Conservation (phyloP, 169 alveolate species). For the Babesia bigemina region DNA sequence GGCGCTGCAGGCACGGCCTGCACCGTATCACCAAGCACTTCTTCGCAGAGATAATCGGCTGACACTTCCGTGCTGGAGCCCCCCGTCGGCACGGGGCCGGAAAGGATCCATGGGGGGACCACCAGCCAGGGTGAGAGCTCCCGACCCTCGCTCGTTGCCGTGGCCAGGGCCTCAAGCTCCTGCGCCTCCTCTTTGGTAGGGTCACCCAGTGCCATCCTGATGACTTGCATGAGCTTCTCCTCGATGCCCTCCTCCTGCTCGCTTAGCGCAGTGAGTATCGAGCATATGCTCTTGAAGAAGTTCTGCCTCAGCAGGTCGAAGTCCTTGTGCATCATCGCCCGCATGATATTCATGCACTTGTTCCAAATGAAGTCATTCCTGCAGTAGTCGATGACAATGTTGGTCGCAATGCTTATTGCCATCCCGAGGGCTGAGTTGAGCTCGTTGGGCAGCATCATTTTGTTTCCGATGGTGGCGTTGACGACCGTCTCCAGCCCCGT, state of each 20-base stretch:
- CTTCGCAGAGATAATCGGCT: not conserved
- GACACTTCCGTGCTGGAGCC: not conserved
- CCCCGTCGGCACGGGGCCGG: not conserved
- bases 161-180: constrained; percentile 4
- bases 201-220: constrained; percentile 28
- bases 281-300: constrained; percentile 35
- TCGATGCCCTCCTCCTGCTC: constrained; percentile 16
- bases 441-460: constrained; percentile 24
- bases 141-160: not conserved
- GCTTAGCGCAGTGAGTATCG: not conserved
- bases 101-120: constrained; percentile 27
- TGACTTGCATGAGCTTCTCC: constrained; percentile 21
- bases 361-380: constrained; percentile 7
- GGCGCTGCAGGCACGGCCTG: not conserved
- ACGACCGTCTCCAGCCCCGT: constrained; percentile 26
- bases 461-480: constrained; percentile 22
- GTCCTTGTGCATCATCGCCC: constrained; percentile 1
- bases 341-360: constrained; percentile 10
- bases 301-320: constrained; percentile 18
- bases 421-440: constrained; percentile 24
- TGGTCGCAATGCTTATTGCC: constrained; percentile 29
- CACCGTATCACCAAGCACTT: not conserved
- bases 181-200: constrained; percentile 4
- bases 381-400: constrained; percentile 22
- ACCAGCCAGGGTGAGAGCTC: not conserved